phyloP scores from a whole-genome alignment of 2,329 filamentous ascomycete species.

The Pseudocercospora crystallina region DNA sequence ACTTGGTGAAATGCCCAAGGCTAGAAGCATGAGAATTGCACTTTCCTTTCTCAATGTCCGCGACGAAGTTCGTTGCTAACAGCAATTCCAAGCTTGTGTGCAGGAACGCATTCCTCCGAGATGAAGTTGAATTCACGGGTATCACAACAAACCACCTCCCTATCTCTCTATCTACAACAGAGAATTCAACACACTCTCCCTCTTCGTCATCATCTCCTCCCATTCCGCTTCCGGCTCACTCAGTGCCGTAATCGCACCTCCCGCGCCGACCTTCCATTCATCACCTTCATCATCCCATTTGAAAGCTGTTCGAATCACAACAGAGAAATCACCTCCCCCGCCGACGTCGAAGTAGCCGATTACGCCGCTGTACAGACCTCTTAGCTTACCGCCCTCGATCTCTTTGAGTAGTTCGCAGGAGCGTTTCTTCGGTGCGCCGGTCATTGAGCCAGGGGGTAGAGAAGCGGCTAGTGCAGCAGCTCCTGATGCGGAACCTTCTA shows the following conservation, averaged over 20 bases:
- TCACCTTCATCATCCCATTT: conserved; percentile 63
- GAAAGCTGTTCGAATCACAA: conserved; percentile 83
- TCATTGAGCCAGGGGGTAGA: conserved; percentile 92
- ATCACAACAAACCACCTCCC: conserved; percentile 6
- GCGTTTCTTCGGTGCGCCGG: conserved; percentile 89
- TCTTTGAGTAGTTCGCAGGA: conserved; percentile 77
- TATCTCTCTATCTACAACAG: conserved; percentile 8
- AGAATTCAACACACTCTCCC: conserved; percentile 32
- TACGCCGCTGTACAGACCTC: conserved; percentile 83
- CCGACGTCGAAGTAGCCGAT: conserved; percentile 86
- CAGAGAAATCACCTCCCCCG: conserved; percentile 85
- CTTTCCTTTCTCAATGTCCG: no score
- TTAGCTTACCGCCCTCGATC: conserved; percentile 63
- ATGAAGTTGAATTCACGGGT: conserved; percentile 20
- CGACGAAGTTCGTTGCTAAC: no score
- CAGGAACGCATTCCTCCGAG: neutral
- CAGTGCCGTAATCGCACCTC: conserved; percentile 83
- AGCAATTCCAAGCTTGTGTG: no score
- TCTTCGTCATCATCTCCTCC: conserved; percentile 73
- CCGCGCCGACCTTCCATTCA: conserved; percentile 81
- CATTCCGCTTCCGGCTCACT: conserved; percentile 79
- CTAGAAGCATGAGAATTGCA: no score
- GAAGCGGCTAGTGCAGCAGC: conserved; percentile 74
- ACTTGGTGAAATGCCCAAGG: no score
- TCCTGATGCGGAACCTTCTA: conserved; percentile 56